Conservation (phyloP, 2,329 filamentous ascomycete genomes). For the Fusarium liriodendri region DNA sequence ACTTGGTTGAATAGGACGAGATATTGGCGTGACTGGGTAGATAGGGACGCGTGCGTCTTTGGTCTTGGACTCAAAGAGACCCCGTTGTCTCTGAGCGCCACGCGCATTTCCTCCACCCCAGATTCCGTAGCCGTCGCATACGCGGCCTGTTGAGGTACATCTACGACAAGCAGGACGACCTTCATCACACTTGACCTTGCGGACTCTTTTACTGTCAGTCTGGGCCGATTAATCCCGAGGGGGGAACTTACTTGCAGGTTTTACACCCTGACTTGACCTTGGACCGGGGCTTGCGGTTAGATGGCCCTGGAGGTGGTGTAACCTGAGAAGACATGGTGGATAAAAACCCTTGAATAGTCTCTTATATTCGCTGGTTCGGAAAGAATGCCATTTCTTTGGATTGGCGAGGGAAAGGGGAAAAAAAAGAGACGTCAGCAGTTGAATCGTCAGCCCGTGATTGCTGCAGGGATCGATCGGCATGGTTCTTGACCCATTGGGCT, state of each 20-base stretch:
- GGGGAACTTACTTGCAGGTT: constrained; percentile 33
- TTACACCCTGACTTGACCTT: constrained; percentile 36
- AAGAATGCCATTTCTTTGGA: constrained; percentile 33
- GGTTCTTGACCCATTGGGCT: constrained; percentile 21
- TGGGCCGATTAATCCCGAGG: neutral
- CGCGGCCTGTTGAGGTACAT: constrained; percentile 31
- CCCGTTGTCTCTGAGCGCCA: neutral
- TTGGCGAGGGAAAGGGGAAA: neutral
- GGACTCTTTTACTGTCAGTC: neutral
- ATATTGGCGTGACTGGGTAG: neutral
- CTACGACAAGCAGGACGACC: constrained; percentile 30
- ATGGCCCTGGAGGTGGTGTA: neutral
- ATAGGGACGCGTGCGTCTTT: neutral
- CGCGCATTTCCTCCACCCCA: constrained; percentile 27
- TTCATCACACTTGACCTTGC: constrained; percentile 35
- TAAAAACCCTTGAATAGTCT: neutral
- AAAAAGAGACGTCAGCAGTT: neutral
- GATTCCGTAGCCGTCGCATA: constrained; percentile 36
- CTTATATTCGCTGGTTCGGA: constrained; percentile 35
- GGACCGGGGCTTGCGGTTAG: constrained; percentile 9
- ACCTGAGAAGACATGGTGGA: neutral
- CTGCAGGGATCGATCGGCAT: neutral
- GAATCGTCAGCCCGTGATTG: neutral
- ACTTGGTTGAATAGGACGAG: constrained; percentile 1
- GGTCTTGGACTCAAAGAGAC: neutral